phyloP scores from a whole-genome alignment of 176 grass and related monocot species.

The Bonia amplexicaulis region DNA sequence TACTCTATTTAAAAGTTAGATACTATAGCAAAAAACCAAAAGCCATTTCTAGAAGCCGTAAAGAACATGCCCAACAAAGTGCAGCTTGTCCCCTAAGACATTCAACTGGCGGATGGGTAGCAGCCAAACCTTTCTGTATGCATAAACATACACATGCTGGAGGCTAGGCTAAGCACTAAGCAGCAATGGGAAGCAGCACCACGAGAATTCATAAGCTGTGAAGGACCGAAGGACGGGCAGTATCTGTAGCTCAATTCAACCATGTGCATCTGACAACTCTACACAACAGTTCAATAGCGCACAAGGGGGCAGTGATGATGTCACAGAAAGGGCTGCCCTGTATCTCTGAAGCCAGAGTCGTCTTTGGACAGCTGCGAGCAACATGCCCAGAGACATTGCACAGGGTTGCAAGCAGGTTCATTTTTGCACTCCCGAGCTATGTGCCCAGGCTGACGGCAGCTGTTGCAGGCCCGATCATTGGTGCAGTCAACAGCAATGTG shows the following conservation, averaged over 20 bases:
- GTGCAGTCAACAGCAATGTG: constrained; percentile 79
- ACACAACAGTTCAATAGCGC: neutral
- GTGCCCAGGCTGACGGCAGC: constrained; percentile 78
- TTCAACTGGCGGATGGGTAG: neutral
- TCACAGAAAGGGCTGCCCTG: constrained; percentile 43
- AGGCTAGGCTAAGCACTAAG: neutral
- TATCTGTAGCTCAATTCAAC: neutral
- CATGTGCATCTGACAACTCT: neutral
- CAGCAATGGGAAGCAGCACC: neutral
- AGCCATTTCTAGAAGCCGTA: too few relatives aligned
- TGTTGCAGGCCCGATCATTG: constrained; percentile 87
- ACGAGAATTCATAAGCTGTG: neutral
- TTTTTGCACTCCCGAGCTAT: constrained; percentile 88
- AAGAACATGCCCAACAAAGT: too few relatives aligned
- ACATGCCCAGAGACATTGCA: constrained; percentile 89
- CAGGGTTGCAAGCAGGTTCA: constrained; percentile 68
- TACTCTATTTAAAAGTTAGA: too few relatives aligned
- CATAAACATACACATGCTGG: too few relatives aligned
- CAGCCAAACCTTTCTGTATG: neutral
- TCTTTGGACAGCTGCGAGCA: constrained; percentile 69
- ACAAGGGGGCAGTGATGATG: constrained; percentile 2
- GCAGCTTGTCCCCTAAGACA: neutral
- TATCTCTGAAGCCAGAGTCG: constrained; percentile 56
- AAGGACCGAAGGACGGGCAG: neutral
- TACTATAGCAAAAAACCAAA: too few relatives aligned